A percentile compares a stretch with the other conserved stretches of the same genome.
Evolutionary conservation across 1,139 yeast genomes (phyloP).

Genomic region (Suhomyces wounanorum): DNA sequence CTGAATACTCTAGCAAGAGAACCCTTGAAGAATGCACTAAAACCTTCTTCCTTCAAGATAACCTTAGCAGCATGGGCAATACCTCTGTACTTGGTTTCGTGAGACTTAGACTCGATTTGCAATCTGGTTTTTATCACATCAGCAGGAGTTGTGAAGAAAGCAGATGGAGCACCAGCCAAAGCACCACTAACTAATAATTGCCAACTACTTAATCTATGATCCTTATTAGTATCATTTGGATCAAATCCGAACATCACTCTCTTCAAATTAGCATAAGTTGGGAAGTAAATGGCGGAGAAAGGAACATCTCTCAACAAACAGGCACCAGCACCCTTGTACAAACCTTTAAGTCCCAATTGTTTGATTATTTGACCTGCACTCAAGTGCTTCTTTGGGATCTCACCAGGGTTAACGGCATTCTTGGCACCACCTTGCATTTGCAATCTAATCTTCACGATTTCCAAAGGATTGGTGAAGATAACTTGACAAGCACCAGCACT

Average conservation of each 20-base stretch:
- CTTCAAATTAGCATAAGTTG: slow-evolving; percentile 92
- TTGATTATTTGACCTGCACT: slow-evolving; percentile 75
- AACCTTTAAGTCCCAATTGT: slow-evolving; percentile 79
- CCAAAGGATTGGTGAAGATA: slow-evolving; percentile 92
- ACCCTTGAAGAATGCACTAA: slow-evolving; percentile 88
- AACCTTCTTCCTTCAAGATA: slow-evolving; percentile 75
- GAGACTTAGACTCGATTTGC: slow-evolving; percentile 79
- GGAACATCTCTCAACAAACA: slow-evolving; percentile 96
- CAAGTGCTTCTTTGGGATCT: slow-evolving; percentile 48
- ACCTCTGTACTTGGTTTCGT: slow-evolving; percentile 77
- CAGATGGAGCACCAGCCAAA: slow-evolving; percentile 97
- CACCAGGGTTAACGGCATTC: slow-evolving; percentile 40
- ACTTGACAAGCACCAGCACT: slow-evolving; percentile 98
- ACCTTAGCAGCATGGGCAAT: slow-evolving; percentile 74
- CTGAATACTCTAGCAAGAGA: slow-evolving; percentile 93
- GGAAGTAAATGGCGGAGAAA: slow-evolving; percentile 95
- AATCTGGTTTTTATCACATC: slow-evolving; percentile 96
- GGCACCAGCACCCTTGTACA: slow-evolving; percentile 90
- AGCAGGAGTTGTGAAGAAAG: slow-evolving; percentile 92
- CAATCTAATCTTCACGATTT: slow-evolving; percentile 90
- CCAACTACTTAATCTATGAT: slow-evolving; percentile 68
- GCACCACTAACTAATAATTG: slow-evolving; percentile 90
- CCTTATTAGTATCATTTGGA: slow-evolving; percentile 52
- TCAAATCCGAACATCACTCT: slow-evolving; percentile 81
- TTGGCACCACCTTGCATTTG: slow-evolving; percentile 87